Conservation (phyloP, 371 early-diverging fungal genomes). For the Apophysomyces ossiformis region DNA sequence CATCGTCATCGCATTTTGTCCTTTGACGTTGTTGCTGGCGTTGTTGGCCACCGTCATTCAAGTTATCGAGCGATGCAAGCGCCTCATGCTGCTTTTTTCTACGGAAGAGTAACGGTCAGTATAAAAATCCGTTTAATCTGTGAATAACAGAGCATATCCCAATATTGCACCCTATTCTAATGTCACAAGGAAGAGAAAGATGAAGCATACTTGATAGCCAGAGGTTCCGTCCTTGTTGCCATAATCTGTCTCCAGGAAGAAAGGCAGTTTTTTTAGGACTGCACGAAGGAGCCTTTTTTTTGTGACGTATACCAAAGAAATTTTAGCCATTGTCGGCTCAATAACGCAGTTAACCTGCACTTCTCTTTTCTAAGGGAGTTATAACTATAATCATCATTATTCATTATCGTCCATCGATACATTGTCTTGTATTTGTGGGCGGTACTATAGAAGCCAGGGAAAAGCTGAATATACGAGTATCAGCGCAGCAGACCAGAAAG, state of each 20-base stretch:
- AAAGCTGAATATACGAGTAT: too few relatives aligned
- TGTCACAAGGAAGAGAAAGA: not conserved
- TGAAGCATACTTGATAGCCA: constrained; percentile 6
- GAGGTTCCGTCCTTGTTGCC: constrained; percentile 4
- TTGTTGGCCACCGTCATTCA: not conserved
- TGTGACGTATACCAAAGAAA: too few relatives aligned
- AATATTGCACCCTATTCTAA: constrained; percentile 4
- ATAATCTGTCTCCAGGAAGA: not conserved
- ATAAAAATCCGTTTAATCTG: not conserved
- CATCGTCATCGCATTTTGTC: constrained; percentile 1
- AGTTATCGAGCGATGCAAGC: constrained; percentile 2
- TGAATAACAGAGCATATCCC: not conserved
- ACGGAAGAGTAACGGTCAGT: not conserved
- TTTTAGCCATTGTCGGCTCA: too few relatives aligned
- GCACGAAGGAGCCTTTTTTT: too few relatives aligned
- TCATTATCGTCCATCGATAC: too few relatives aligned
- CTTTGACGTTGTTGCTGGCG: constrained; percentile 2
- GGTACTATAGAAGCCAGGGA: too few relatives aligned
- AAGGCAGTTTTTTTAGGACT: not conserved
- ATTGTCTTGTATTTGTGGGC: too few relatives aligned
- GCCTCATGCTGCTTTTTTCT: constrained; percentile 6
- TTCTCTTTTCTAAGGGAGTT: too few relatives aligned
- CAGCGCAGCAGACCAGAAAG: too few relatives aligned
- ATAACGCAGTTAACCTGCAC: too few relatives aligned
- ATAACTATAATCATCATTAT: too few relatives aligned